Conservation (phyloP, 23 red algal species). For the Rhodosorus marinus region DNA sequence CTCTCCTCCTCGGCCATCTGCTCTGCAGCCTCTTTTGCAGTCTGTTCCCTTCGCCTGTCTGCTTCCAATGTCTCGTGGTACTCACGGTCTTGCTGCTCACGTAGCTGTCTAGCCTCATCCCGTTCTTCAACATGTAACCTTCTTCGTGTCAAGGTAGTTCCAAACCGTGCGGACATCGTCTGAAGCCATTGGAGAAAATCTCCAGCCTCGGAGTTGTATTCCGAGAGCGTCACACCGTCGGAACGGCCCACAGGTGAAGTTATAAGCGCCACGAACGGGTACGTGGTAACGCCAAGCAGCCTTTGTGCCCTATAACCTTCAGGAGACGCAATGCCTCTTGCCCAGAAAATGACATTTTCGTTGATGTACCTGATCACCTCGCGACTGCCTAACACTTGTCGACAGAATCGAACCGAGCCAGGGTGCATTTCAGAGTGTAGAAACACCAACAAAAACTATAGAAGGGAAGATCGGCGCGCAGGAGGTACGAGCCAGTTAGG, state of each 20-base stretch:
- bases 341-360: slow-evolving; percentile 56
- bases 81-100: slow-evolving; percentile 72
- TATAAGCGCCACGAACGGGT: slow-evolving; percentile 72
- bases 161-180: slow-evolving; percentile 29
- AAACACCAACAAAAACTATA: slow-evolving; percentile 81
- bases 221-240: slow-evolving; percentile 4
- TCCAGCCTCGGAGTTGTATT: slow-evolving; percentile 7
- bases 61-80: slow-evolving; percentile 52
- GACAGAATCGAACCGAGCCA: slow-evolving; percentile 28
- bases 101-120: slow-evolving; percentile 29
- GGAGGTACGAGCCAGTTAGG: no score
- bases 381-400: slow-evolving; percentile 26
- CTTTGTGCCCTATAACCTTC: slow-evolving; percentile 24
- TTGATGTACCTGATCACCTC: slow-evolving; percentile 29
- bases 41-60: slow-evolving; percentile 20
- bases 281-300: slow-evolving; percentile 24
- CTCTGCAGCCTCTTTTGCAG: slow-evolving; percentile 11
- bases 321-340: slow-evolving; percentile 25
- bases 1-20: slow-evolving; percentile 23
- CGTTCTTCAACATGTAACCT: slow-evolving; percentile 33
- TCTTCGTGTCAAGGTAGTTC: slow-evolving; percentile 10
- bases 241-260: slow-evolving; percentile 23
- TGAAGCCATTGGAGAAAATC: slow-evolving; percentile 29
- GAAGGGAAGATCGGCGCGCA: no score
- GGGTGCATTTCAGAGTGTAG: slow-evolving; percentile 64